A percentile compares a stretch with the other conserved stretches of the same genome.
phyloP scores from a whole-genome alignment of 768 basidiomycete genomes.

The Panellus pusillus region DNA sequence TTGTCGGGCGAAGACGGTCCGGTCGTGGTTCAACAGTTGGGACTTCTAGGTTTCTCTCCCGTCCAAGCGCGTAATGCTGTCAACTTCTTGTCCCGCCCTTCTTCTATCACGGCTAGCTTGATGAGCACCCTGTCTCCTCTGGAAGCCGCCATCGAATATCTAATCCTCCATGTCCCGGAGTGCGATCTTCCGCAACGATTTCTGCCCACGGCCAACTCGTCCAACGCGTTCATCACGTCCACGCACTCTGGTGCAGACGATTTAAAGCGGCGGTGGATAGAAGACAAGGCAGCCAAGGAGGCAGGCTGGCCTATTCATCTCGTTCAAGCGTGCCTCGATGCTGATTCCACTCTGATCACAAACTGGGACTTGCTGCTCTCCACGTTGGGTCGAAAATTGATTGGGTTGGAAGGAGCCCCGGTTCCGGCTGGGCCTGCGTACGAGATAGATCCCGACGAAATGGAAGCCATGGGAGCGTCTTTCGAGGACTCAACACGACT shows the following conservation, averaged over 20 bases:
- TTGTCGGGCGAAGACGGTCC: constrained; percentile 44
- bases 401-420: constrained; percentile 41
- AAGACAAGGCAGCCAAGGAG: constrained; percentile 78
- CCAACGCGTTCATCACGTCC: constrained; percentile 67
- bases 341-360: constrained; percentile 38
- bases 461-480: constrained; percentile 57
- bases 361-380: constrained; percentile 58
- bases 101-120: constrained; percentile 60
- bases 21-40: constrained; percentile 55
- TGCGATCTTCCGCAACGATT: constrained; percentile 81
- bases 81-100: constrained; percentile 57
- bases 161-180: constrained; percentile 82
- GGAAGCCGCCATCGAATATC: constrained; percentile 81
- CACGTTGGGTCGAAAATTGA: constrained; percentile 52
- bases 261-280: constrained; percentile 74
- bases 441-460: constrained; percentile 43
- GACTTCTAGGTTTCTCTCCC: constrained; percentile 63
- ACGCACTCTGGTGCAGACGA: constrained; percentile 61
- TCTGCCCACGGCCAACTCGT: constrained; percentile 62
- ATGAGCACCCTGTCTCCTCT: constrained; percentile 59
- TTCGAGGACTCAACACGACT: constrained; percentile 47
- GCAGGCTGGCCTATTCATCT: constrained; percentile 78
- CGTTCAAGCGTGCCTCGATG: constrained; percentile 54
- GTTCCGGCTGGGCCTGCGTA: constrained; percentile 25
- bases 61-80: constrained; percentile 52